A percentile compares a stretch with the other conserved stretches of the same genome.
These are phyloP conservation scores for Isabelozyma gotoi DNA, from an alignment of 805 yeast genomes.

Conservation along the genomic window DNA sequence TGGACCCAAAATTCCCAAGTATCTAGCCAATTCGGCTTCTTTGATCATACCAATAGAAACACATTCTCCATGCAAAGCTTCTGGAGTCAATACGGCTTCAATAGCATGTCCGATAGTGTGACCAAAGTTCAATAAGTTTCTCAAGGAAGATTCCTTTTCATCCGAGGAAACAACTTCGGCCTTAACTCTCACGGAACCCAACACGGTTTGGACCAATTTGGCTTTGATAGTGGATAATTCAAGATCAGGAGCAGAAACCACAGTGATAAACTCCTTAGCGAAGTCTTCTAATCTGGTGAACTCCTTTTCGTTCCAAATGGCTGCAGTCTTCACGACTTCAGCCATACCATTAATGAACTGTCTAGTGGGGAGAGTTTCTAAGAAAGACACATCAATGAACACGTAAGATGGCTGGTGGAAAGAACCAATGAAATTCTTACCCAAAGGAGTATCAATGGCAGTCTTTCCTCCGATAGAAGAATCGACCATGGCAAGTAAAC, in stretches of 20 bases:
- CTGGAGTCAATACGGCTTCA: constrained; percentile 96
- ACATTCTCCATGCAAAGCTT: constrained; percentile 97
- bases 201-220: constrained; percentile 74
- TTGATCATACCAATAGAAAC: constrained; percentile 95
- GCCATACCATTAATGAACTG: constrained; percentile 98
- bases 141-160: constrained; percentile 91
- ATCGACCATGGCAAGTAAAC: constrained; percentile 94
- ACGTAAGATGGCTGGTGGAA: constrained; percentile 95
- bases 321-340: constrained; percentile 96
- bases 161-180: constrained; percentile 92
- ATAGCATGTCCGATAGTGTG: constrained; percentile 98
- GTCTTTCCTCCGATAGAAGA: constrained; percentile 98
- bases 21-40: constrained; percentile 95
- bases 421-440: constrained; percentile 94
- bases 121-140: constrained; percentile 92
- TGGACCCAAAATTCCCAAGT: constrained; percentile 83
- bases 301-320: constrained; percentile 92
- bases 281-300: constrained; percentile 81
- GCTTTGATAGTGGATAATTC: constrained; percentile 70
- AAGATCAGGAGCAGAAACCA: constrained; percentile 44
- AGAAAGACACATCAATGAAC: constrained; percentile 82
- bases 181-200: constrained; percentile 85
- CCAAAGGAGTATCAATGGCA: constrained; percentile 94
- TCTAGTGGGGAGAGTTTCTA: constrained; percentile 85
- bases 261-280: constrained; percentile 65